A percentile compares a stretch with the other conserved stretches of the same genome.
phyloP scores from a whole-genome alignment of 2,329 filamentous ascomycete genomes.

The Trichoderma pleuroti region DNA sequence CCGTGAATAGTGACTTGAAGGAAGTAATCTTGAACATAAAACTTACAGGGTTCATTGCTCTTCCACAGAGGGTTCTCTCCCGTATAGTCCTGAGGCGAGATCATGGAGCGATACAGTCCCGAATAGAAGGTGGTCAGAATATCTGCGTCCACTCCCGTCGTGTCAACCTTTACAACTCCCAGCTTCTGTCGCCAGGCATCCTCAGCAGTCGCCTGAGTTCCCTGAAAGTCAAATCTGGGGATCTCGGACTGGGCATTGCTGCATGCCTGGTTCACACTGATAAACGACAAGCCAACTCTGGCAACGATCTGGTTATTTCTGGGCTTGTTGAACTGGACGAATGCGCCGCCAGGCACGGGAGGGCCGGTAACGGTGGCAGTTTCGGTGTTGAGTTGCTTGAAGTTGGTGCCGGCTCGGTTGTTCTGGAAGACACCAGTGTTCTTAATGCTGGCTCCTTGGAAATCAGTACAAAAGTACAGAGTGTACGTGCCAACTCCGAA shows the following conservation, averaged over 20 bases:
- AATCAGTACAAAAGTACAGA: slow-evolving; percentile 59
- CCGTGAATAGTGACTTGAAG: neutral
- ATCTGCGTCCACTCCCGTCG: slow-evolving; percentile 50
- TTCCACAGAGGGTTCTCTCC: slow-evolving; percentile 71
- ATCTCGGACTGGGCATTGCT: slow-evolving; percentile 68
- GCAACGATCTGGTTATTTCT: slow-evolving; percentile 49
- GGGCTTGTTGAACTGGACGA: slow-evolving; percentile 55
- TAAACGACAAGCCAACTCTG: slow-evolving; percentile 71
- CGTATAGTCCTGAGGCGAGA: slow-evolving; percentile 72
- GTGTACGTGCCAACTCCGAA: slow-evolving; percentile 58
- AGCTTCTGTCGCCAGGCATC: slow-evolving; percentile 62
- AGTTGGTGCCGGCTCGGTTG: slow-evolving; percentile 45
- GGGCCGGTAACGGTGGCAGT: slow-evolving; percentile 25
- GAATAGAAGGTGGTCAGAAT: slow-evolving; percentile 67
- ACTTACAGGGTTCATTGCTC: slow-evolving; percentile 57
- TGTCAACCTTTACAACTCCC: slow-evolving; percentile 53
- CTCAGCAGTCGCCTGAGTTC: slow-evolving; percentile 51
- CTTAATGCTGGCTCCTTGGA: slow-evolving; percentile 48
- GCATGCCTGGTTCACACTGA: slow-evolving; percentile 64
- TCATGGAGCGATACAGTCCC: slow-evolving; percentile 63
- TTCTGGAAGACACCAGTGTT: slow-evolving; percentile 58
- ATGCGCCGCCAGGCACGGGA: slow-evolving; percentile 50
- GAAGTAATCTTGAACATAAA: neutral
- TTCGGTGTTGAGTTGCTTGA: slow-evolving; percentile 36
- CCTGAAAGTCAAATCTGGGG: slow-evolving; percentile 61